Evolutionary conservation across 148 eudicot genomes (phyloP), one percentile per base, ranked within the genome.

Genomic region (Pharnaceum exiguum): DNA sequence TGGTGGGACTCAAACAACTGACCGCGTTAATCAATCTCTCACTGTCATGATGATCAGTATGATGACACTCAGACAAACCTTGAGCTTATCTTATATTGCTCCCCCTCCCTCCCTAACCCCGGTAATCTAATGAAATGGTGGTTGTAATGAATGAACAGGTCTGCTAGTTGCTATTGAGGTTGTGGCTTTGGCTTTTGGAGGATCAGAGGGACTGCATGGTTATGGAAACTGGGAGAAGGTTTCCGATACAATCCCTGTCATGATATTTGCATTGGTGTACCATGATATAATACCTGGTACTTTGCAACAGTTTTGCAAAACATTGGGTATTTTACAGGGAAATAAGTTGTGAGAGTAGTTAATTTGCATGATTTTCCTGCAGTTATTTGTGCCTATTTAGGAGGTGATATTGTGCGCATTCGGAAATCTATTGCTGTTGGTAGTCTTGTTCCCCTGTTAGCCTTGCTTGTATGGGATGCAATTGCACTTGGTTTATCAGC

Each of bases 311-410:
- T 18, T 17, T 22, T n/a, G 1, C 5, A 16, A 16, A 45, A 45
- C 17, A 45, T 5, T 38, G 1, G 11, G 13, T 45, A 22, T n/a
- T 5, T 17, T 22, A 18, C 21, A 4, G 24, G 16, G 28, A 29
- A 31, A 5, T 11, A 13, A 19, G 18, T 19, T 49, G 25, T 47
- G 4, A n/a, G n/a, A n/a, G n/a, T n/a, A n/a, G 42, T 38, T 38
- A 38, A 38, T 38, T 13, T 38, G 13, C 42, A 38, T 38, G 42
- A 38, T 38, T 38, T 18, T 6, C 25, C 67, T 72, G 78, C 83
- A 82, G 86, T 82, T 63, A 46, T 82, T 11, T 82, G 86, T 59
- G 80, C 86, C 26, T 82, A 82, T 65, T 56, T 82, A 37, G 86
- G 61, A 60, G 83, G 83, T 21, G 86, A 82, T 66, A 64, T 75